Conservation (phyloP, 805 yeast genomes). For the Saturnispora sekii region DNA sequence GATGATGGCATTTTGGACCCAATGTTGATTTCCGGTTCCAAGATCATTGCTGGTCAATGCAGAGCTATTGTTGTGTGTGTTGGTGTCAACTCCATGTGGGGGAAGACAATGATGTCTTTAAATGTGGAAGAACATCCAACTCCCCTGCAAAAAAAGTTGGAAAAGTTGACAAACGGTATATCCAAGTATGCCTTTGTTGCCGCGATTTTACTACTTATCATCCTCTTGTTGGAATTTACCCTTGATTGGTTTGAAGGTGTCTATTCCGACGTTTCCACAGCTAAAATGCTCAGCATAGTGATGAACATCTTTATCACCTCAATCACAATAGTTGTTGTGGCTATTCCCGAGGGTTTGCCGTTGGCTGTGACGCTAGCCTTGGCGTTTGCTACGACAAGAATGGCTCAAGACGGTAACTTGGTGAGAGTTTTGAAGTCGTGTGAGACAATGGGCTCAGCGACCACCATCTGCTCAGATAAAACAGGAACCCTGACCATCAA, state of each 20-base stretch:
- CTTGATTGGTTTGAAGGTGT: slow-evolving; percentile 1
- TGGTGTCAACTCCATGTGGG: slow-evolving; percentile 83
- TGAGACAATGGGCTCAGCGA: slow-evolving; percentile 99
- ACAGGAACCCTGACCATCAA: slow-evolving; percentile 97
- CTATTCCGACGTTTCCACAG: slow-evolving; percentile 37
- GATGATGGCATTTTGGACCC: slow-evolving; percentile 54
- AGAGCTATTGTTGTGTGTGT: slow-evolving; percentile 81
- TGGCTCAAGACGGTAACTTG: slow-evolving; percentile 92
- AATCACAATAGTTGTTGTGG: slow-evolving; percentile 89
- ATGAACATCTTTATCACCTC: slow-evolving; percentile 83
- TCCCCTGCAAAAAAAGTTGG: slow-evolving; percentile 78
- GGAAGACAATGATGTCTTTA: slow-evolving; percentile 79
- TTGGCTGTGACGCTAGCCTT: slow-evolving; percentile 93
- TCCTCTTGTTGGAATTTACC: slow-evolving; percentile 63
- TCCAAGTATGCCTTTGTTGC: slow-evolving; percentile 90
- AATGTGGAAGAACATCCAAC: slow-evolving; percentile 80
- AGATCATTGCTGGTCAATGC: slow-evolving; percentile 78
- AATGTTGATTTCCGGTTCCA: slow-evolving; percentile 85
- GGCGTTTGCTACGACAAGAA: slow-evolving; percentile 96
- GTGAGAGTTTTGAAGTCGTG: slow-evolving; percentile 92
- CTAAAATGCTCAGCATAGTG: slow-evolving; percentile 77
- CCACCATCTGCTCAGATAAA: slow-evolving; percentile 93
- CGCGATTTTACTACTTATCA: slow-evolving; percentile 70
- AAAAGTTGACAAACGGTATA: slow-evolving; percentile 80
- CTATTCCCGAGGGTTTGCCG: slow-evolving; percentile 99